Conservation (phyloP, 2,329 filamentous ascomycete species). For the Colletotrichum higginsianum region DNA sequence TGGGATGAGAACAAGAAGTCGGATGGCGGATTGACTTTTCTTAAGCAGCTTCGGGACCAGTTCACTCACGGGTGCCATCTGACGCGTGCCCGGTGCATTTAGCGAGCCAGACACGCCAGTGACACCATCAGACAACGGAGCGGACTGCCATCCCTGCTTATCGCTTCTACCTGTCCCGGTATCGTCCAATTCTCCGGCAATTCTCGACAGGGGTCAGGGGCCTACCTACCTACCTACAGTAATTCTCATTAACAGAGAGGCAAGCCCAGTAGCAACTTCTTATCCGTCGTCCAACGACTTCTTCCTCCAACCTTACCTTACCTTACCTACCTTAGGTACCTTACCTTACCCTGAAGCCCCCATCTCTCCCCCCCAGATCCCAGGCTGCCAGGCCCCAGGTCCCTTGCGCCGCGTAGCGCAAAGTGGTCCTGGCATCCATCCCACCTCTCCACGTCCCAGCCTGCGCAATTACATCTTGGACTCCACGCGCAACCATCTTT, state of each 20-base stretch:
- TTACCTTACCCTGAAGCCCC: constrained; percentile 17
- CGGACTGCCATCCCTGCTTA: constrained; percentile 33
- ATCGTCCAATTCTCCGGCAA: constrained; percentile 21
- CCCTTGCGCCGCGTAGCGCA: constrained; percentile 28
- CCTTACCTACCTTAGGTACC: background rate
- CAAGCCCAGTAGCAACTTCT: constrained; percentile 2
- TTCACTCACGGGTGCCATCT: constrained; percentile 1
- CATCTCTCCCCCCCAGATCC: background rate
- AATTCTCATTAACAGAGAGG: background rate
- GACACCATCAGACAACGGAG: constrained; percentile 12
- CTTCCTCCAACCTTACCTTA: constrained; percentile 14
- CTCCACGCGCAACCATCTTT: constrained; percentile 11
- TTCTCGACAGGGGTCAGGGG: constrained; percentile 22
- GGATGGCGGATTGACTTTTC: constrained; percentile 19
- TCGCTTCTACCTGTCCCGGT: constrained; percentile 29
- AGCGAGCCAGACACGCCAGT: background rate
- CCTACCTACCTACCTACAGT: background rate
- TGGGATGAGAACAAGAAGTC: background rate
- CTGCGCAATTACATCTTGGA: constrained; percentile 33
- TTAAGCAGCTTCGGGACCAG: background rate
- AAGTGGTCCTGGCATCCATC: constrained; percentile 23
- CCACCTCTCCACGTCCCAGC: constrained; percentile 26
- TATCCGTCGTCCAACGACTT: constrained; percentile 10
- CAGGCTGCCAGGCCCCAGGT: constrained; percentile 1
- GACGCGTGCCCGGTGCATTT: constrained; percentile 1